Percentiles rank a stretch among this genome's conserved stretches.
phyloP scores from a whole-genome alignment of 805 yeast species.

The Ogataea parapolymorpha region DNA sequence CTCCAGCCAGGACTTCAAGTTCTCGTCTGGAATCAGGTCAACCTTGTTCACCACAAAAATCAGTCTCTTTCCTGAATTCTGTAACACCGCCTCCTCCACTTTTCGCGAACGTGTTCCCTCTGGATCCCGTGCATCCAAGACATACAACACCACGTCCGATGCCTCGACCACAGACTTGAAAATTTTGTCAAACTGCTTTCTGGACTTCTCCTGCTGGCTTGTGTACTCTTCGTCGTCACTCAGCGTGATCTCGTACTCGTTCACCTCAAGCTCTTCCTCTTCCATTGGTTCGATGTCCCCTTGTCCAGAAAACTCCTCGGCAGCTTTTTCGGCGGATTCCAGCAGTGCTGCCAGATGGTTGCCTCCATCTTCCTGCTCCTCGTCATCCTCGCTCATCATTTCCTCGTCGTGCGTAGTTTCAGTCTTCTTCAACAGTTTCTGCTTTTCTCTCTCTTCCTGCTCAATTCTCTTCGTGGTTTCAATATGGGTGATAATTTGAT shows the following conservation, averaged over 20 bases:
- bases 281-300: conserved; percentile 36
- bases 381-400: conserved; percentile 35
- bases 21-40: conserved; percentile 86
- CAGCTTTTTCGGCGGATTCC: conserved; percentile 88
- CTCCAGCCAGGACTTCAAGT: conserved; percentile 78
- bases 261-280: conserved; percentile 43
- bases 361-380: conserved; percentile 42
- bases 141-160: conserved; percentile 86
- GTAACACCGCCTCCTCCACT: conserved; percentile 86
- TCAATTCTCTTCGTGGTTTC: conserved; percentile 59
- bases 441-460: conserved; percentile 49
- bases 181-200: conserved; percentile 90
- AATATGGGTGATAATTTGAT: conserved; percentile 67
- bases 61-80: conserved; percentile 76
- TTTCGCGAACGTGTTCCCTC: conserved; percentile 89
- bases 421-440: conserved; percentile 48
- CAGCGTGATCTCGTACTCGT: conserved; percentile 46
- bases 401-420: conserved; percentile 33
- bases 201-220: conserved; percentile 63
- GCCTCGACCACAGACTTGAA: conserved; percentile 92
- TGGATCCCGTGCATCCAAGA: conserved; percentile 97
- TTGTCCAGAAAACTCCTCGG: conserved; percentile 63
- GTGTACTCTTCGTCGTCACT: conserved; percentile 39
- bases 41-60: conserved; percentile 87
- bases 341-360: conserved; percentile 72